Conservation (phyloP, 371 early-diverging fungal species). For the Apophysomyces elegans region DNA sequence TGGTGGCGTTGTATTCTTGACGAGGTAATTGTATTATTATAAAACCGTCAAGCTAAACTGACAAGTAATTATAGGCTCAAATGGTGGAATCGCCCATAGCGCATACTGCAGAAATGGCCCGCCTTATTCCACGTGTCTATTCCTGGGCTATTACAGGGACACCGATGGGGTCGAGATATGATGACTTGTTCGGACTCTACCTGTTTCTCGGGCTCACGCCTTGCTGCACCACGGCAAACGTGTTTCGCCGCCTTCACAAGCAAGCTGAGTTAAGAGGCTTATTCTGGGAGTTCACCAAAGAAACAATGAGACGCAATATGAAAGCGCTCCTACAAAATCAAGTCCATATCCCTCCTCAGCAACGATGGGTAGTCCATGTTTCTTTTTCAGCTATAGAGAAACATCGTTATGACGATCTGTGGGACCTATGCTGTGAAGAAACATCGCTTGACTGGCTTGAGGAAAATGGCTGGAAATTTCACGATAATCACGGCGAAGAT, state of each 20-base stretch:
- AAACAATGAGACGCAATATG: conserved; percentile 61
- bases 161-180: conserved; percentile 50
- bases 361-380: conserved; percentile 48
- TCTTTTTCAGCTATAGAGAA: conserved; percentile 63
- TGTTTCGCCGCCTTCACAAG: conserved; percentile 21
- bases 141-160: conserved; percentile 80
- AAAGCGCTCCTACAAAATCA: conserved; percentile 57
- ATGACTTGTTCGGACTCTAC: conserved; percentile 59
- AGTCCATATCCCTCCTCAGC: conserved; percentile 62
- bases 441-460: conserved; percentile 27
- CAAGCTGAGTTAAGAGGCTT: conserved; percentile 21
- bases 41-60: not conserved
- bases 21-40: conserved; percentile 32
- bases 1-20: conserved; percentile 70
- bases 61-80: conserved; percentile 58
- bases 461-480: conserved; percentile 25
- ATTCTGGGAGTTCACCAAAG: conserved; percentile 40
- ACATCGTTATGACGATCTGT: conserved; percentile 64
- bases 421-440: conserved; percentile 43
- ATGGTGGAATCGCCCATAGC: conserved; percentile 61
- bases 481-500: not conserved
- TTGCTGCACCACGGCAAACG: conserved; percentile 24
- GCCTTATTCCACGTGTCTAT: conserved; percentile 58
- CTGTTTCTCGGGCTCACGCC: conserved; percentile 49
- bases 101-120: conserved; percentile 58